Evolutionary conservation across 1,284 basidiomycete species (phyloP).

Genomic region (Garcileccinum viscosum): DNA sequence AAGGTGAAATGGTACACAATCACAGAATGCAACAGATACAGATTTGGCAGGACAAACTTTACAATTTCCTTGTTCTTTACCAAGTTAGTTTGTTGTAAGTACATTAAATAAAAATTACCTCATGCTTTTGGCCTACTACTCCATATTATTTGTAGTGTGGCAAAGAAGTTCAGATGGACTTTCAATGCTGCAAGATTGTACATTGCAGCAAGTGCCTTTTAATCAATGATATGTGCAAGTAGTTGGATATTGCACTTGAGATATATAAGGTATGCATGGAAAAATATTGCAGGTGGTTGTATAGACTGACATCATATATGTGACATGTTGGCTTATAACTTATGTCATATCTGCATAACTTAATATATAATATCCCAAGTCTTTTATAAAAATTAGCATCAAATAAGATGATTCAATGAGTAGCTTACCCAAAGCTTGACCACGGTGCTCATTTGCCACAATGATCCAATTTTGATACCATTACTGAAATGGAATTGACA

Average conservation of each 20-base stretch:
- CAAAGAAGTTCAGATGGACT: background rate
- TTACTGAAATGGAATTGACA: background rate
- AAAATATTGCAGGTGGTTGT: background rate
- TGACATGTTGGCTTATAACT: background rate
- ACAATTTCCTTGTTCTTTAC: constrained; percentile 6
- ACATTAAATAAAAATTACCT: background rate
- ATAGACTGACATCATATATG: background rate
- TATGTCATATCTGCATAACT: background rate
- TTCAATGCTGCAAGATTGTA: background rate
- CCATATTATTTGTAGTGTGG: background rate
- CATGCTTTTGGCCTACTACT: background rate
- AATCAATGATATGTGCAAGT: background rate
- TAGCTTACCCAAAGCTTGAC: background rate
- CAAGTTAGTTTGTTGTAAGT: background rate
- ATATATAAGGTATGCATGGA: background rate
- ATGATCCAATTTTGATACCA: background rate
- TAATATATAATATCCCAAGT: background rate
- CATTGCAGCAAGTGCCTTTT: background rate
- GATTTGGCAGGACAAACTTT: constrained; percentile 3
- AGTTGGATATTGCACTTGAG: background rate
- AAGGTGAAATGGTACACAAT: no score
- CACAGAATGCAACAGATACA: no score
- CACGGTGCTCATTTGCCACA: background rate
- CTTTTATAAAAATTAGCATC: background rate
- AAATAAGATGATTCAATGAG: background rate